These are phyloP conservation scores for Plenodomus biglobosus DNA, from an alignment of 2,329 filamentous ascomycete genomes.

Conservation along the genomic window DNA sequence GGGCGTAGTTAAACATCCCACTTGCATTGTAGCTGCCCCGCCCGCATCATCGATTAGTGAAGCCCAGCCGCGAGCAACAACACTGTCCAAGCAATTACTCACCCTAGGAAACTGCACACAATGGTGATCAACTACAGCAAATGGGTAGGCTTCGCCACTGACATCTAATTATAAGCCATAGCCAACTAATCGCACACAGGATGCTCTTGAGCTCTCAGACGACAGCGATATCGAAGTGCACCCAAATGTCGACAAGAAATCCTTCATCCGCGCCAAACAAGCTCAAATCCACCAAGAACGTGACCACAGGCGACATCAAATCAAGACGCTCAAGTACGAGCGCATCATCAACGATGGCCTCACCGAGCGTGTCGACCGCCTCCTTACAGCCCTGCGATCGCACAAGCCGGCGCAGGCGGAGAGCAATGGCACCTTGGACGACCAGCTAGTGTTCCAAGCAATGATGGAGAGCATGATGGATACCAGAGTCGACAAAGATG, in stretches of 20 bases:
- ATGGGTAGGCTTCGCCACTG: conserved; percentile 56
- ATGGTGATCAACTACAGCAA: conserved; percentile 72
- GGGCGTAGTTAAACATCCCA: conserved; percentile 15
- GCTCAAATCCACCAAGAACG: conserved; percentile 94
- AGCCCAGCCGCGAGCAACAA: conserved; percentile 16
- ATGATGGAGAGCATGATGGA: conserved; percentile 78
- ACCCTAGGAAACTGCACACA: conserved; percentile 5
- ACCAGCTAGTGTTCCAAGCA: conserved; percentile 82
- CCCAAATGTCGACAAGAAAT: conserved; percentile 97
- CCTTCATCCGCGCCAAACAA: conserved; percentile 98
- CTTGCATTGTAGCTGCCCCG: conserved; percentile 13
- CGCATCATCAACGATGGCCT: conserved; percentile 90
- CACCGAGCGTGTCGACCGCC: conserved; percentile 75
- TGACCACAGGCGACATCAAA: conserved; percentile 80
- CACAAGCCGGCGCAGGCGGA: conserved; percentile 59
- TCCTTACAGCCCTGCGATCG: conserved; percentile 73
- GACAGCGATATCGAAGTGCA: conserved; percentile 98
- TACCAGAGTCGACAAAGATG: conserved; percentile 51
- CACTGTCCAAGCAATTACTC: conserved; percentile 10
- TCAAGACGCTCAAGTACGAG: conserved; percentile 90
- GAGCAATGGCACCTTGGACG: conserved; percentile 52
- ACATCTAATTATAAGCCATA: not conserved
- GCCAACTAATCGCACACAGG: conserved; percentile 50
- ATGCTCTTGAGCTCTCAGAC: conserved; percentile 93
- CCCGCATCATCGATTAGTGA: conserved; percentile 9